Evolutionary conservation across 805 yeast species (phyloP).

Genomic region (Saccharomycodes ludwigii): DNA sequence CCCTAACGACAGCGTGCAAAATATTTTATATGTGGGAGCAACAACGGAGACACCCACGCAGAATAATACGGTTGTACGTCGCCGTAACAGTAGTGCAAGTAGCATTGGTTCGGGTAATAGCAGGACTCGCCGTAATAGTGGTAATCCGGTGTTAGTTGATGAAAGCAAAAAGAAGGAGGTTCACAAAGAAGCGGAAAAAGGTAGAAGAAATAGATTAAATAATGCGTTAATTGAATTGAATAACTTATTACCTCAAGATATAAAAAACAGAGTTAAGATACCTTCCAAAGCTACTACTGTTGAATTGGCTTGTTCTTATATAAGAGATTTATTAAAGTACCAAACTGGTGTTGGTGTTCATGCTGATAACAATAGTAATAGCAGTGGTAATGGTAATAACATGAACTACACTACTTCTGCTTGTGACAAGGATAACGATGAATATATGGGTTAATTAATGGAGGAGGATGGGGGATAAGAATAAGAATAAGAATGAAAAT

Average conservation of each 20-base stretch:
- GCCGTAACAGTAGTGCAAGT: conserved; percentile 1
- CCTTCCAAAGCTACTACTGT: conserved; percentile 94
- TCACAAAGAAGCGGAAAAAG: conserved; percentile 94
- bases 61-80: no score
- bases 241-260: conserved; percentile 47
- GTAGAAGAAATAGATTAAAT: conserved; percentile 87
- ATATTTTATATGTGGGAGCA: no score
- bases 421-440: conserved; percentile 13
- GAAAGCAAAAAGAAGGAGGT: conserved; percentile 21
- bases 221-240: conserved; percentile 70
- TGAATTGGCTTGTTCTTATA: conserved; percentile 71
- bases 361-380: conserved; percentile 3
- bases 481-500: no score
- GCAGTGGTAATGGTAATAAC: not conserved
- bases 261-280: conserved; percentile 42
- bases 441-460: conserved; percentile 20
- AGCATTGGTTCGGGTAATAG: not conserved
- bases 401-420: conserved; percentile 5
- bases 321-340: conserved; percentile 33
- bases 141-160: no score
- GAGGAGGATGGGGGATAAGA: no score
- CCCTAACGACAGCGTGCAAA: no score
- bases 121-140: no score
- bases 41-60: no score
- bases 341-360: conserved; percentile 17